phyloP scores from a whole-genome alignment of 768 basidiomycete genomes.

The Collybia mongolica region DNA sequence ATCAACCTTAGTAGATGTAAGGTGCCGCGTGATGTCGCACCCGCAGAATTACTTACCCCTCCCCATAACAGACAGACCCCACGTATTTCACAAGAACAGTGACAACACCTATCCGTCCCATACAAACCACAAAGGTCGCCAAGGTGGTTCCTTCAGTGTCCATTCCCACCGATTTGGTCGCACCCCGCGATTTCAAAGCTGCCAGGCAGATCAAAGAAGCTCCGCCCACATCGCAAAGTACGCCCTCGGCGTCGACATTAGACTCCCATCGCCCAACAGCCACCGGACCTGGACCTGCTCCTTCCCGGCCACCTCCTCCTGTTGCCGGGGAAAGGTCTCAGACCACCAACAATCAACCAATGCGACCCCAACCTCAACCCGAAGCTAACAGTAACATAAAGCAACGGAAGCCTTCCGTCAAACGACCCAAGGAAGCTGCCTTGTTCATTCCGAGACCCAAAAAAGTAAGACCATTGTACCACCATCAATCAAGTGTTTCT shows the following conservation, averaged over 20 bases:
- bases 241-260: background rate
- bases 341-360: background rate
- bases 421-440: conserved; percentile 38
- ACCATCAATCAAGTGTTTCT: background rate
- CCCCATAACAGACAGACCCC: conserved; percentile 17
- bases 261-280: background rate
- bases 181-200: conserved; percentile 16
- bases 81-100: conserved; percentile 22
- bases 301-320: too few species aligned
- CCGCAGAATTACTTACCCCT: too few species aligned
- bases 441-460: conserved; percentile 65
- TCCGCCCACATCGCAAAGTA: too few species aligned
- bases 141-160: conserved; percentile 7
- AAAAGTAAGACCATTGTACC: conserved; percentile 14
- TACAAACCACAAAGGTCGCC: conserved; percentile 18
- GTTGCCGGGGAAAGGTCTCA: too few species aligned
- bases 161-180: conserved; percentile 16
- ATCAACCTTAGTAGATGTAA: conserved; percentile 62
- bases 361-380: background rate
- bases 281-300: background rate
- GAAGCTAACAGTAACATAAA: background rate
- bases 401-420: conserved; percentile 17
- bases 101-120: conserved; percentile 6
- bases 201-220: background rate
- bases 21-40: conserved; percentile 11